Evolutionary conservation across 1,284 basidiomycete genomes (phyloP), one percentile per base, ranked within the genome.

Genomic region (Boletus smithii): DNA sequence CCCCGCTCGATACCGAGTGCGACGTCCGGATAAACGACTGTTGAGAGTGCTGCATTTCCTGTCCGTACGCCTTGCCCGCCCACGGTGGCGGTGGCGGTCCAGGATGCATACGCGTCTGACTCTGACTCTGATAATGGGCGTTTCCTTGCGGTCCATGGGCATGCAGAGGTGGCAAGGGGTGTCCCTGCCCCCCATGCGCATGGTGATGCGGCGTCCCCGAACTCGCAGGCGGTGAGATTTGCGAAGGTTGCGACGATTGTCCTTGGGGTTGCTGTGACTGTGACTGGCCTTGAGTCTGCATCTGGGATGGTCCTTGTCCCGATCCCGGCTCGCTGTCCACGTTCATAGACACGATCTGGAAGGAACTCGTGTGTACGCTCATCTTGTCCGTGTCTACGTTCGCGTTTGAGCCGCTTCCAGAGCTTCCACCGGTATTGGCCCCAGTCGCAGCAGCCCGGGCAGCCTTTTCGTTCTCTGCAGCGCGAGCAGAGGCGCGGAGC

Each of bases 401-500:
- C 5, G n/a, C 51, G 16, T 24, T 57, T 8, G 51, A 37, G 13
- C 45, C 43, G 31, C 42, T 49, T 3, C 37, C 42, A 10, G 49
- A 42, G 3, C 32, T 31, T 2, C 29, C 53, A 4, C 41, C 23
- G 5, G 49, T 0, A 29, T n/a, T 42, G 9, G 39, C 3, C 5
- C 49, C 62, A 11, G 7, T 51, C 3, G 45, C 39, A 20, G 52
- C 53, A 3, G 62, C 56, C 0, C 63, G 60, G 0, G 51, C 57
- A 1, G 54, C 59, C 4, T 65, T 67, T 42, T 65, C 64, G 32
- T 11, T 62, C 40, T 79, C 78, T 22, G 76, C 76, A 3, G 82
- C 80, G n/a, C 81, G 71, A 1, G 83, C 80, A 18, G 84, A 86
- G 22, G 83, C 83, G 17, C 85, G 79, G 36, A 88, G 68, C 34